phyloP scores from a whole-genome alignment of 495 filamentous ascomycete species.

The Aspergillus kassunensis region DNA sequence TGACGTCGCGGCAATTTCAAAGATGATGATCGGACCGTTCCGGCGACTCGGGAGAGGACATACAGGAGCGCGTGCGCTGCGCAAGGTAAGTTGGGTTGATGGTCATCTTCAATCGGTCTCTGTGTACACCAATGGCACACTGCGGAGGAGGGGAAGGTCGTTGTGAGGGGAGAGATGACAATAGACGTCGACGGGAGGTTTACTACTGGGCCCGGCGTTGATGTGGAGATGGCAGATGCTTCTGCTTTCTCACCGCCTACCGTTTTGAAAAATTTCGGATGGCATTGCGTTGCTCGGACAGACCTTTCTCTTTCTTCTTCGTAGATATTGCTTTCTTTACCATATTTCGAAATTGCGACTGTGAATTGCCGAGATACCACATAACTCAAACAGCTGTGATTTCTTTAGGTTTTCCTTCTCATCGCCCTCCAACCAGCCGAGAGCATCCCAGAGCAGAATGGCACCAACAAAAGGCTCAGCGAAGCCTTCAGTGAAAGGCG shows the following conservation, averaged over 20 bases:
- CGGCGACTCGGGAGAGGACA: conserved; percentile 31
- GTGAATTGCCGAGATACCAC: neutral
- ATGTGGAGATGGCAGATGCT: conserved; percentile 24
- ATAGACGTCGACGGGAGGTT: conserved; percentile 14
- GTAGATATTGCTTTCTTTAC: neutral
- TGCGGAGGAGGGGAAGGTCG: conserved; percentile 15
- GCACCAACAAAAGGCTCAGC: conserved; percentile 34
- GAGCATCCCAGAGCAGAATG: conserved; percentile 20
- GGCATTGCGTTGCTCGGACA: neutral
- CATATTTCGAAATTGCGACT: neutral
- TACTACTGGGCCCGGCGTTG: conserved; percentile 11
- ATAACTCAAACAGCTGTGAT: too few species aligned
- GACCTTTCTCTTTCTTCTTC: conserved; percentile 7
- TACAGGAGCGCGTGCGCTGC: conserved; percentile 84
- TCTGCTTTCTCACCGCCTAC: conserved; percentile 40
- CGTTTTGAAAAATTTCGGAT: conserved; percentile 37
- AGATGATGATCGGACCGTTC: conserved; percentile 9
- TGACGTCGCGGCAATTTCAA: conserved; percentile 28
- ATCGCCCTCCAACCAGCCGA: neutral
- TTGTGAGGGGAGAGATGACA: conserved; percentile 14
- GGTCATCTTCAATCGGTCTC: conserved; percentile 48
- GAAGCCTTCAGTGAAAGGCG: conserved; percentile 26
- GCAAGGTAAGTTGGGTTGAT: conserved; percentile 94
- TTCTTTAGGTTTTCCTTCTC: too few species aligned
- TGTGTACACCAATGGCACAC: conserved; percentile 22